These are phyloP conservation scores for Lepidopterella palustris DNA, from an alignment of 495 filamentous ascomycete species.

Conservation along the genomic window DNA sequence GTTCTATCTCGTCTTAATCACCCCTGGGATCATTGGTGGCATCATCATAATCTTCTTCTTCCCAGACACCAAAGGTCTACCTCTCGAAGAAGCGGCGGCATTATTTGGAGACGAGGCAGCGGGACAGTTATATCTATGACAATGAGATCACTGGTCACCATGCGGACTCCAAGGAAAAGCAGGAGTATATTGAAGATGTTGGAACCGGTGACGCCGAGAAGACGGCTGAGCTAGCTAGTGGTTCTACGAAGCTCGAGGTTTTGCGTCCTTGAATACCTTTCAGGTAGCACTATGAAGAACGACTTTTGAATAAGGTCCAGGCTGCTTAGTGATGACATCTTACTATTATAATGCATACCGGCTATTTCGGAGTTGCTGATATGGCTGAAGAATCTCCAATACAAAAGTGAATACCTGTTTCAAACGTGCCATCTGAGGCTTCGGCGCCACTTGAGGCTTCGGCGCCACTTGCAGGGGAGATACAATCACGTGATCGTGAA, in stretches of 20 bases:
- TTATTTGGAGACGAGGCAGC: constrained; percentile 25
- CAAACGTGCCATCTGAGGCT: too few species aligned
- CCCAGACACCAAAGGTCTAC: constrained; percentile 24
- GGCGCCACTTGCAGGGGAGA: too few species aligned
- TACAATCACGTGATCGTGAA: too few species aligned
- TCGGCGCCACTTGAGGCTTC: too few species aligned
- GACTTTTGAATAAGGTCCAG: too few species aligned
- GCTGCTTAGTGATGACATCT: too few species aligned
- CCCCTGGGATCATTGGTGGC: constrained; percentile 12
- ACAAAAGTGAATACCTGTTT: too few species aligned
- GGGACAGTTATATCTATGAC: background rate
- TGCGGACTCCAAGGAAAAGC: constrained; percentile 6
- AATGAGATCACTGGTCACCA: constrained; percentile 11
- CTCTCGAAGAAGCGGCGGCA: constrained; percentile 27
- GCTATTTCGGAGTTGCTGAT: too few species aligned
- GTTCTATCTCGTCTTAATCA: constrained; percentile 29
- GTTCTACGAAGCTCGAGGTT: background rate
- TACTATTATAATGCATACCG: too few species aligned
- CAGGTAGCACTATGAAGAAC: too few species aligned
- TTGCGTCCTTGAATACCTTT: background rate
- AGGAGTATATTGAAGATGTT: constrained; percentile 9
- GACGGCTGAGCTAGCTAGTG: background rate
- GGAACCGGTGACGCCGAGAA: background rate
- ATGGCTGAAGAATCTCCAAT: too few species aligned
- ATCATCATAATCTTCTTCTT: constrained; percentile 16